Conservation (phyloP, 371 early-diverging fungal species). For the Sporodiniella umbellata region DNA sequence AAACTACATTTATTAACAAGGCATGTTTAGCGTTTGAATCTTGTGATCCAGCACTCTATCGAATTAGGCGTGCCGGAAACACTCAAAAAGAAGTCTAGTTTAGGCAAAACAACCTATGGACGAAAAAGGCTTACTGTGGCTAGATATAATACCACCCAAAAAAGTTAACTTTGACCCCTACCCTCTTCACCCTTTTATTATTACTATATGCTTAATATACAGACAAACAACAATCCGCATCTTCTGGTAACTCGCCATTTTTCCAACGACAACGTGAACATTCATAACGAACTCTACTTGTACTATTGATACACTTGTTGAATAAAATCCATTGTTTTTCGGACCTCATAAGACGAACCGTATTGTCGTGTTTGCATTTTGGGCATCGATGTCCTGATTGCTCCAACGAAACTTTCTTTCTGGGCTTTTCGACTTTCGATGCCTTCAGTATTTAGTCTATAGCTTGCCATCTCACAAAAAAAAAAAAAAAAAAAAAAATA, state of each 20-base stretch:
- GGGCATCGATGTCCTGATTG: constrained; percentile 38
- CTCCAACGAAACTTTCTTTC: constrained; percentile 38
- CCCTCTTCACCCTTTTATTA: too few relatives aligned
- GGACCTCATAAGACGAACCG: constrained; percentile 38
- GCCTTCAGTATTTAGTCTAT: too few relatives aligned
- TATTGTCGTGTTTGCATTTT: constrained; percentile 32
- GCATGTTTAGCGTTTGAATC: constrained; percentile 44
- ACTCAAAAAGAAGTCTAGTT: constrained; percentile 19
- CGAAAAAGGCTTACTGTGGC: constrained; percentile 41
- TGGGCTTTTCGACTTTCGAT: constrained; percentile 25
- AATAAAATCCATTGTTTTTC: constrained; percentile 36
- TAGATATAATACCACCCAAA: constrained; percentile 14
- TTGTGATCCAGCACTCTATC: constrained; percentile 45
- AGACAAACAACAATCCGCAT: background rate
- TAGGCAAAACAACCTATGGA: constrained; percentile 40
- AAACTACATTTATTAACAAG: background rate
- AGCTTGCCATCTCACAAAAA: too few relatives aligned
- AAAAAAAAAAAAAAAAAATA: too few relatives aligned
- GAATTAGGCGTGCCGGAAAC: constrained; percentile 41
- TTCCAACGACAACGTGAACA: constrained; percentile 40
- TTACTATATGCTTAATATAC: too few relatives aligned
- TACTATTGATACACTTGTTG: constrained; percentile 34
- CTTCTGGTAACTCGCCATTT: constrained; percentile 28
- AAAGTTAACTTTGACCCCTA: too few relatives aligned
- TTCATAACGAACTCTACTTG: constrained; percentile 43